Evolutionary conservation across 495 filamentous ascomycete genomes (phyloP).

Genomic region (Penicillium alfredii): DNA sequence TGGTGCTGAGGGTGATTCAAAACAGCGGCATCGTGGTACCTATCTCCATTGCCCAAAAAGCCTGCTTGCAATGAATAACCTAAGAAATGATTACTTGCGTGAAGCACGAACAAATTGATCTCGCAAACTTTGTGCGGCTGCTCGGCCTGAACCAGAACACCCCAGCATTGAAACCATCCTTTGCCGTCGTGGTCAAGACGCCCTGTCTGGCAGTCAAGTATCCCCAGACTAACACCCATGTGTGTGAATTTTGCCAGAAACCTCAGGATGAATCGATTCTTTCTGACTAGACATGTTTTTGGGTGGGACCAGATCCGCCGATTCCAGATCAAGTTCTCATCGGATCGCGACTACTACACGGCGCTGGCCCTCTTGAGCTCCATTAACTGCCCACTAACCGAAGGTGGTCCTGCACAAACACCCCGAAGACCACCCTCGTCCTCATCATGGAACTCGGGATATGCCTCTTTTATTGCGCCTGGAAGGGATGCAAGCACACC

Average conservation of each 20-base stretch:
- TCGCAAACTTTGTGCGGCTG: slow-evolving; percentile 21
- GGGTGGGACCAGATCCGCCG: slow-evolving; percentile 26
- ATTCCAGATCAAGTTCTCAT: slow-evolving; percentile 40
- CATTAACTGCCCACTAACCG: slow-evolving; percentile 37
- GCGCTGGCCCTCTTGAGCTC: slow-evolving; percentile 33
- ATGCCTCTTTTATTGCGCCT: slow-evolving; percentile 5
- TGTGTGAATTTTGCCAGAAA: slow-evolving; percentile 3
- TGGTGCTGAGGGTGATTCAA: slow-evolving; percentile 25
- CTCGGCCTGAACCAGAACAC: slow-evolving; percentile 5
- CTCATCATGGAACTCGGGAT: slow-evolving; percentile 24
- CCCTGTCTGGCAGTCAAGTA: slow-evolving; percentile 43
- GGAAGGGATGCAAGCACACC: background rate
- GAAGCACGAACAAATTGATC: slow-evolving; percentile 33
- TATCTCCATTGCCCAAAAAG: background rate
- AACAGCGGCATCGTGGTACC: slow-evolving; percentile 28
- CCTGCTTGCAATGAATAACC: background rate
- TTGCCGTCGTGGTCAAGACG: slow-evolving; percentile 38
- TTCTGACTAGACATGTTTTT: background rate
- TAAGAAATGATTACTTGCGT: slow-evolving; percentile 1
- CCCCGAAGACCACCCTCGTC: slow-evolving; percentile 19
- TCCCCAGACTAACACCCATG: slow-evolving; percentile 16
- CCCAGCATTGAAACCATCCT: slow-evolving; percentile 20
- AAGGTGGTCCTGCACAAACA: slow-evolving; percentile 23
- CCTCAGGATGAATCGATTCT: background rate
- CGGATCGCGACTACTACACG: slow-evolving; percentile 33